A percentile compares a stretch with the other conserved stretches of the same genome.
Evolutionary conservation across 495 filamentous ascomycete genomes (phyloP).

Genomic region (Penicillium coprophilum): DNA sequence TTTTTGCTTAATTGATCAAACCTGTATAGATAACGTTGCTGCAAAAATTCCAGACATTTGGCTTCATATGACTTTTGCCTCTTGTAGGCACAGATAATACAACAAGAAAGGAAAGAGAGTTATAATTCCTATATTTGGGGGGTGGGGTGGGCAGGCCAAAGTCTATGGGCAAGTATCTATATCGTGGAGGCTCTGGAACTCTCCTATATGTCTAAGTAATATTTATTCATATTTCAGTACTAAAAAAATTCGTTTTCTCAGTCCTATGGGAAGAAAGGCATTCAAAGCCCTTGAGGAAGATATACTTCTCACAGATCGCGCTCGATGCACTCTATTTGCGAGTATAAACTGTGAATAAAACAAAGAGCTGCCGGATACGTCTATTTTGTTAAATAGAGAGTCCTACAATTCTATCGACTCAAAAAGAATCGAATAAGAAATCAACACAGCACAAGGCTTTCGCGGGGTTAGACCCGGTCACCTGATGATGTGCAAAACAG

Average conservation of each 20-base stretch:
- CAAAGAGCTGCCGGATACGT: no score
- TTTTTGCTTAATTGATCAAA: not conserved
- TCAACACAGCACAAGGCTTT: not conserved
- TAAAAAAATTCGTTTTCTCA: no score
- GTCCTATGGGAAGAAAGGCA: no score
- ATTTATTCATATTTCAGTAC: no score
- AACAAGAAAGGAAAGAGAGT: no score
- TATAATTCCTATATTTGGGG: not conserved
- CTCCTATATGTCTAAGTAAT: no score
- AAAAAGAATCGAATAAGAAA: not conserved
- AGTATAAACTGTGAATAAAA: not conserved
- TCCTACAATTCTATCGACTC: not conserved
- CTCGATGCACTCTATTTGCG: not conserved
- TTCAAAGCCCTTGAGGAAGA: not conserved
- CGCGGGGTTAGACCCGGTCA: conserved; percentile 11
- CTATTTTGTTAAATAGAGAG: not conserved
- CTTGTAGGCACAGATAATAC: no score
- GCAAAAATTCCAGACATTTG: not conserved
- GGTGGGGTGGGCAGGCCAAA: not conserved
- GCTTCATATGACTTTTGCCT: no score
- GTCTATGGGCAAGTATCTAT: not conserved
- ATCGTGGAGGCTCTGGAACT: not conserved
- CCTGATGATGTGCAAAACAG: conserved; percentile 1
- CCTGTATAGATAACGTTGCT: not conserved
- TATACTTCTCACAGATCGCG: not conserved